Base-by-base conservation (phyloP, 2,329 filamentous ascomycete genomes). In the Colletotrichum filicis region DNA sequence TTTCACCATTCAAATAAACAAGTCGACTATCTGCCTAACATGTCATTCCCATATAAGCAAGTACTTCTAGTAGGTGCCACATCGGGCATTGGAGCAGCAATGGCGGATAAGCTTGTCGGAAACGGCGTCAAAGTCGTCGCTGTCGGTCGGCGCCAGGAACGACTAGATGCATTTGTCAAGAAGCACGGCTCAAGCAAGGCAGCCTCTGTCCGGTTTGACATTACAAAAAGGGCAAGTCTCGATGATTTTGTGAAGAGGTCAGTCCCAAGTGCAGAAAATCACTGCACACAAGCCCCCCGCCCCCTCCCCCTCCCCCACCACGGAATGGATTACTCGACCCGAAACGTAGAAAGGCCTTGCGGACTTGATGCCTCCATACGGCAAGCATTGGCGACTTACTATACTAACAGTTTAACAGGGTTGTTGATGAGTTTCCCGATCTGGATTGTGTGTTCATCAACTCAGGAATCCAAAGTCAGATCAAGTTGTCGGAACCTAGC, bases 361-460 rank as follows among this genome's bases (percentile, higher is more conserved):
- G 42, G 19, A 49, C 42, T n/a, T 49, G 42, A 49, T 49, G 16
- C 16, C 42, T 49, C 16, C 42, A 49, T 49, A 8, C 42, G 42
- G 42, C 3, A 49, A 49, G 42, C 42, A 49, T n/a, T n/a, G 5
- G 42, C 42, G 42, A 19, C 16, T 19, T 49, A 49, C 19, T n/a
- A 19, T 49, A 16, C 16, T n/a, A 19, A 49, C 42, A 49, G 16
- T 49, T 49, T 3, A 19, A n/a, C 19, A 32, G 22, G 78, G 77
- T 80, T 57, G 73, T 73, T 24, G 56, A 75, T 2, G 42, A 28
- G 5, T 83, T 88, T 76, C 86, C 88, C 0, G 81, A 85, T 22
- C 84, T 91, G 30, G 89, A 91, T 79, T 86, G 85, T 76, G 78
- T 92, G 28, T 80, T 92, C 68, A 80, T 91, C 66, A 91, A 91